phyloP scores from a whole-genome alignment of 208 protist genomes.

The Endotrypanum monterogeii region DNA sequence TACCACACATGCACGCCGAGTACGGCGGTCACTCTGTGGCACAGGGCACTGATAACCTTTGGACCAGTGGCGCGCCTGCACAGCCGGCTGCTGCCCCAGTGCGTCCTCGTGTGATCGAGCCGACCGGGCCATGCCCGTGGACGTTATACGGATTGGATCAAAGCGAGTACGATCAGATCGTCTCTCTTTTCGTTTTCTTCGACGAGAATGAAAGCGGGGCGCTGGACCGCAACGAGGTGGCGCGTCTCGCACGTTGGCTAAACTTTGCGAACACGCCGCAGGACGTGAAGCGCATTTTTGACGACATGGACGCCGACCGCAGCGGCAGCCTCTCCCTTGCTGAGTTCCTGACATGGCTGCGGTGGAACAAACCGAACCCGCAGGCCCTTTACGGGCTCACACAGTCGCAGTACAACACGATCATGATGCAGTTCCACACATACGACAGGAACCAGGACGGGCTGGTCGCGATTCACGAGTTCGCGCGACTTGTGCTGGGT shows the following conservation, averaged over 20 bases:
- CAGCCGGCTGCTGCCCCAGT: neutral
- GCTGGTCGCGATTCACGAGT: slow-evolving; percentile 57
- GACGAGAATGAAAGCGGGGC: slow-evolving; percentile 70
- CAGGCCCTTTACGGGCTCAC: slow-evolving; percentile 72
- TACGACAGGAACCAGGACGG: slow-evolving; percentile 81
- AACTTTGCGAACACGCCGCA: slow-evolving; percentile 70
- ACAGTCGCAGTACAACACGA: slow-evolving; percentile 81
- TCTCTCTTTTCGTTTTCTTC: slow-evolving; percentile 86
- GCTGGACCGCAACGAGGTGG: slow-evolving; percentile 57
- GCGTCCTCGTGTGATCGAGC: slow-evolving; percentile 31
- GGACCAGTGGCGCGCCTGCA: neutral
- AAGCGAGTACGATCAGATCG: slow-evolving; percentile 83
- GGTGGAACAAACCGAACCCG: slow-evolving; percentile 77
- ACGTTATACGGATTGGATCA: slow-evolving; percentile 59
- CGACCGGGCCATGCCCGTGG: slow-evolving; percentile 50
- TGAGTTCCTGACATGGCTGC: slow-evolving; percentile 80
- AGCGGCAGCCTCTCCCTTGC: slow-evolving; percentile 58
- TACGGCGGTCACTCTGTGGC: neutral
- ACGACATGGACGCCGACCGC: slow-evolving; percentile 71
- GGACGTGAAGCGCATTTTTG: slow-evolving; percentile 80
- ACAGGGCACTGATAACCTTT: neutral
- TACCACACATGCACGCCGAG: neutral
- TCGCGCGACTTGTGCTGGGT: slow-evolving; percentile 50
- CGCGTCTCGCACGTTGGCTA: slow-evolving; percentile 73
- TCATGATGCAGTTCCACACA: slow-evolving; percentile 88